phyloP scores from a whole-genome alignment of 2,329 filamentous ascomycete species.

The Aspergillus uvarum region DNA sequence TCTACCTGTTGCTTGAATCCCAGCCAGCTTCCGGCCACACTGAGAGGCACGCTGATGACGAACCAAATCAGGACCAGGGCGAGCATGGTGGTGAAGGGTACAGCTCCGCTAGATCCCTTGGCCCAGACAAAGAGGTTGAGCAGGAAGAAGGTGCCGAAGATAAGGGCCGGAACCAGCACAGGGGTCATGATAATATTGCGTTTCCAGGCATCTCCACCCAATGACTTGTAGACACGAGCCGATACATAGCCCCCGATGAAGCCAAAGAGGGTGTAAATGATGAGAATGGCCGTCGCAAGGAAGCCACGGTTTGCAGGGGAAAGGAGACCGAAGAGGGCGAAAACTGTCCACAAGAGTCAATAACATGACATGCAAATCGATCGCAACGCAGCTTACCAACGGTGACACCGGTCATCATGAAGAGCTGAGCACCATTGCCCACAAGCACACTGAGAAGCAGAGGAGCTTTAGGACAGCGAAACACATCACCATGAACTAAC shows the following conservation, averaged over 20 bases:
- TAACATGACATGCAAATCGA: not conserved
- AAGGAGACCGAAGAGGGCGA: conserved; percentile 89
- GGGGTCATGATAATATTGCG: conserved; percentile 87
- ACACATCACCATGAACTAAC: conserved; percentile 94
- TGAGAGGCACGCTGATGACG: conserved; percentile 88
- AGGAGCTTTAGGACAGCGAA: conserved; percentile 80
- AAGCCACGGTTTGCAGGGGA: conserved; percentile 95
- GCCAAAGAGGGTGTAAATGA: conserved; percentile 90
- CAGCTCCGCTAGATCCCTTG: conserved; percentile 85
- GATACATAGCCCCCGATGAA: conserved; percentile 91
- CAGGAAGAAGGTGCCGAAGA: conserved; percentile 87
- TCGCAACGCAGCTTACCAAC: conserved; percentile 55
- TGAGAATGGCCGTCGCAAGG: conserved; percentile 85
- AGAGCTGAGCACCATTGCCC: conserved; percentile 92
- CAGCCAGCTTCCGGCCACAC: conserved; percentile 85
- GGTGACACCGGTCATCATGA: conserved; percentile 95
- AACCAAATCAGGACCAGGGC: conserved; percentile 95
- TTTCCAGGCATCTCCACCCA: conserved; percentile 92
- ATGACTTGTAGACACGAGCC: conserved; percentile 88
- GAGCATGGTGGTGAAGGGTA: conserved; percentile 96
- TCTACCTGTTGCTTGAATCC: conserved; percentile 71
- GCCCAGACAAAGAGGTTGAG: conserved; percentile 96
- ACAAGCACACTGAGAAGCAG: conserved; percentile 83
- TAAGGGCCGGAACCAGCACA: conserved; percentile 76
- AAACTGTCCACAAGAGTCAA: conserved; percentile 49